Percentiles rank a stretch among this genome's conserved stretches.
These are phyloP conservation scores for Hura crepitans DNA, from an alignment of 441 rosid genomes.

Conservation along the genomic window DNA sequence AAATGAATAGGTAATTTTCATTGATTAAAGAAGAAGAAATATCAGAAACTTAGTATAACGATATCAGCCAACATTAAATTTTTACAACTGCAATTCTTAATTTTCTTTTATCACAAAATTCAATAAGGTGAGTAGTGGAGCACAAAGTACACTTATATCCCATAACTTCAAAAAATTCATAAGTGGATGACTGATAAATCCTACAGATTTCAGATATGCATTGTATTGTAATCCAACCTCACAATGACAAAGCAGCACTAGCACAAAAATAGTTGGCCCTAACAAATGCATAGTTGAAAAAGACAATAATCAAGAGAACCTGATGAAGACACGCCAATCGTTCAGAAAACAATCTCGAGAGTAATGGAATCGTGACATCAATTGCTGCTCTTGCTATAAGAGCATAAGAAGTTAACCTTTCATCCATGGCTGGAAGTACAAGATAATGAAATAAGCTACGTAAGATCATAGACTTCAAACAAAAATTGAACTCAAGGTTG, in stretches of 20 bases:
- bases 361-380: slow-evolving; percentile 76
- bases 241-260: slow-evolving; percentile 5
- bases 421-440: slow-evolving; percentile 82
- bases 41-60: neutral
- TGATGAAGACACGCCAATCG: slow-evolving; percentile 72
- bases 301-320: slow-evolving; percentile 46
- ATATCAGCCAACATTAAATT: neutral
- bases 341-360: slow-evolving; percentile 64
- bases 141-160: neutral
- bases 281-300: slow-evolving; percentile 12
- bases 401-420: slow-evolving; percentile 90
- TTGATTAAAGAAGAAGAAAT: too few species aligned
- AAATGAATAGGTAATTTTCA: neutral
- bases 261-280: neutral
- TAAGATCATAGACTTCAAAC: neutral
- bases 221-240: neutral
- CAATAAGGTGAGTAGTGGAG: neutral
- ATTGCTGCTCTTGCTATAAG: slow-evolving; percentile 92
- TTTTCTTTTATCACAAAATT: slow-evolving; percentile 4
- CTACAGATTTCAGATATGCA: neutral
- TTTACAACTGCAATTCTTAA: neutral
- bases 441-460: slow-evolving; percentile 15
- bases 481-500: slow-evolving; percentile 1
- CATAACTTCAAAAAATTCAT: neutral
- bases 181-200: slow-evolving; percentile 1